Percentiles rank a stretch among this genome's conserved stretches.
phyloP scores from a whole-genome alignment of 192 early-diverging fungal genomes.

The Coemansia sp. region DNA sequence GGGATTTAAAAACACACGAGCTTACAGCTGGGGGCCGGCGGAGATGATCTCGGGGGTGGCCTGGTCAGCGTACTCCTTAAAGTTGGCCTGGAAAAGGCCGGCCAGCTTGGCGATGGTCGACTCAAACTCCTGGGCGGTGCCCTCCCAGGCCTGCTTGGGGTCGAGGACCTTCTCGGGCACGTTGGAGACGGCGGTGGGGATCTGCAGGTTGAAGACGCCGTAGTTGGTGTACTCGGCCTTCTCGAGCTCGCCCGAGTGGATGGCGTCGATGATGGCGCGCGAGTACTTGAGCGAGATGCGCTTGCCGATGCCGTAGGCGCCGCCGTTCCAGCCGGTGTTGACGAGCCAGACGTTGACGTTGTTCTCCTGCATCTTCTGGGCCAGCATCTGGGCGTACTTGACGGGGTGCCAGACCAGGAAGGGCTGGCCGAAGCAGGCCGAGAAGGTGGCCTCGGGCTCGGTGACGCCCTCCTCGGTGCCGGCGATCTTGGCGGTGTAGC shows the following conservation, averaged over 20 bases:
- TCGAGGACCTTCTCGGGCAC: constrained; percentile 86
- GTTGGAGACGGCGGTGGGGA: constrained; percentile 73
- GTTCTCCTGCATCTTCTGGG: constrained; percentile 89
- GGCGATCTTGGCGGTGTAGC: constrained; percentile 94
- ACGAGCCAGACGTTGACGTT: constrained; percentile 87
- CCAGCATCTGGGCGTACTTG: constrained; percentile 93
- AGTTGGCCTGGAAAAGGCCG: constrained; percentile 84
- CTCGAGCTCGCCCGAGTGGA: constrained; percentile 89
- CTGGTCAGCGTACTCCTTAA: constrained; percentile 77
- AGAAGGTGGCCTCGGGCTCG: constrained; percentile 86
- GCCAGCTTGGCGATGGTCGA: constrained; percentile 73
- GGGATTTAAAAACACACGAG: neutral
- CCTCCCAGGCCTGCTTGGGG: constrained; percentile 84
- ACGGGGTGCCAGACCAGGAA: constrained; percentile 93
- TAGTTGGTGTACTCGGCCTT: constrained; percentile 82
- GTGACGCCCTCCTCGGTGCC: constrained; percentile 90
- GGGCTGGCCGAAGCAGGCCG: constrained; percentile 86
- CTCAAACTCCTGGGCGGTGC: constrained; percentile 61
- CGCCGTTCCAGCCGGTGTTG: constrained; percentile 98
- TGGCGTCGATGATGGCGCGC: constrained; percentile 95
- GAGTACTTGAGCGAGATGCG: constrained; percentile 95
- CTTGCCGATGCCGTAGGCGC: constrained; percentile 83
- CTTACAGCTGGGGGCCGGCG: constrained; percentile 62
- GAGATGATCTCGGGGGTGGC: constrained; percentile 69
- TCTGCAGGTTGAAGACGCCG: constrained; percentile 81